Conservation (phyloP, 139 green algal genomes). For the Dunaliella primolecta region DNA sequence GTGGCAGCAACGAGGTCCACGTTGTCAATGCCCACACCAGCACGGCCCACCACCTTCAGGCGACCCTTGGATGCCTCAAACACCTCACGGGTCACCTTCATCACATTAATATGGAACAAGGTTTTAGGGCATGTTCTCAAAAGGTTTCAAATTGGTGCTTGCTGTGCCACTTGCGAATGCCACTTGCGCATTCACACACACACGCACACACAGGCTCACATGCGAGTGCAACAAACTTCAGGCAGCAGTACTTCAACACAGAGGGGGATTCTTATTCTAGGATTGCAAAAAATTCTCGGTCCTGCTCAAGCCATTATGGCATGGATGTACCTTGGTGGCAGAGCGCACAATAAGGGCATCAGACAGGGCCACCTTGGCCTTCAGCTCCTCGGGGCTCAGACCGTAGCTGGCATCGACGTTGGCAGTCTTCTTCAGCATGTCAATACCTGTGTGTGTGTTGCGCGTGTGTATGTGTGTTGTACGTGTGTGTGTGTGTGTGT, state of each 20-base stretch:
- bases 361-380: constrained; percentile 59
- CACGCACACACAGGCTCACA: too few relatives aligned
- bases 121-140: background rate
- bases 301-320: too few relatives aligned
- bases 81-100: constrained; percentile 79
- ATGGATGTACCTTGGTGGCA: constrained; percentile 72
- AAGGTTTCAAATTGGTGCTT: background rate
- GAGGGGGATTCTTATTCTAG: too few relatives aligned
- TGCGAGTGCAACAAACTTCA: too few relatives aligned
- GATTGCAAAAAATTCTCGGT: too few relatives aligned
- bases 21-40: constrained; percentile 95
- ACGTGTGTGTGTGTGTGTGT: background rate
- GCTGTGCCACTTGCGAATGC: background rate
- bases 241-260: too few relatives aligned
- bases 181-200: background rate
- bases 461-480: constrained; percentile 4
- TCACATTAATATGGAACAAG: background rate
- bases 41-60: constrained; percentile 93
- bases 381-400: constrained; percentile 75
- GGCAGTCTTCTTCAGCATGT: constrained; percentile 71
- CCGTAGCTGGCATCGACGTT: constrained; percentile 66
- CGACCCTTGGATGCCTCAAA: constrained; percentile 88
- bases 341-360: constrained; percentile 92
- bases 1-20: constrained; percentile 91
- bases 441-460: constrained; percentile 56